These are phyloP conservation scores for Lasiodiplodia citricola DNA, from an alignment of 2,329 filamentous ascomycete genomes.

Conservation along the genomic window DNA sequence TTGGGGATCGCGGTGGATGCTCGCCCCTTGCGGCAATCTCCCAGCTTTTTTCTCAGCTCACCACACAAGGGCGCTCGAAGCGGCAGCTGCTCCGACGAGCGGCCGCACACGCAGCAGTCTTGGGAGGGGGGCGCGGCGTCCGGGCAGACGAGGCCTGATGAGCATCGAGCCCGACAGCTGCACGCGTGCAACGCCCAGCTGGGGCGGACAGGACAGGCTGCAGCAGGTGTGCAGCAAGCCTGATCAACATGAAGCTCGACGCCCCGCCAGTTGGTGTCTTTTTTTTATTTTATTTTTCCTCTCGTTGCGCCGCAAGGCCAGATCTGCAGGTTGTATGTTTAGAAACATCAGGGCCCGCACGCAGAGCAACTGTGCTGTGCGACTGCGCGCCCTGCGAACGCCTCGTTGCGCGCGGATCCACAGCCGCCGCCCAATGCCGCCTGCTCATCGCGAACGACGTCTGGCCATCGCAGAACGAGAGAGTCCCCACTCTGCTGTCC, in stretches of 20 bases:
- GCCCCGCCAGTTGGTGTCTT: background rate
- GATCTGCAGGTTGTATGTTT: constrained; percentile 17
- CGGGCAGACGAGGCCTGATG: background rate
- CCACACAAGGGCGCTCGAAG: constrained; percentile 17
- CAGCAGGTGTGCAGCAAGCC: background rate
- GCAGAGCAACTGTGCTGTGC: constrained; percentile 1
- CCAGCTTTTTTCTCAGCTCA: background rate
- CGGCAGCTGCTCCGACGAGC: constrained; percentile 14
- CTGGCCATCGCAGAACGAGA: background rate
- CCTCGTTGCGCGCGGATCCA: background rate
- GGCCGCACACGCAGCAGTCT: background rate
- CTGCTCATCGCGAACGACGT: constrained; percentile 7
- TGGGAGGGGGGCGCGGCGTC: background rate
- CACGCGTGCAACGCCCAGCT: background rate
- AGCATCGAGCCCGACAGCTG: background rate
- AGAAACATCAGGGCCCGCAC: constrained; percentile 13
- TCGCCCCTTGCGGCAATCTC: constrained; percentile 21
- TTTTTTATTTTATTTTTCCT: background rate
- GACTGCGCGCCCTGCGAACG: constrained; percentile 7
- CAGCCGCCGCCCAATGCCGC: background rate
- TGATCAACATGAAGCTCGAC: background rate
- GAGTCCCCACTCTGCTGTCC: constrained; percentile 11
- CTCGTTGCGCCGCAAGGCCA: background rate
- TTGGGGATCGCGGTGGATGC: constrained; percentile 6
- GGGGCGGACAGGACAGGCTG: background rate